phyloP scores from a whole-genome alignment of 768 basidiomycete genomes.

The Boletus sensibilis region DNA sequence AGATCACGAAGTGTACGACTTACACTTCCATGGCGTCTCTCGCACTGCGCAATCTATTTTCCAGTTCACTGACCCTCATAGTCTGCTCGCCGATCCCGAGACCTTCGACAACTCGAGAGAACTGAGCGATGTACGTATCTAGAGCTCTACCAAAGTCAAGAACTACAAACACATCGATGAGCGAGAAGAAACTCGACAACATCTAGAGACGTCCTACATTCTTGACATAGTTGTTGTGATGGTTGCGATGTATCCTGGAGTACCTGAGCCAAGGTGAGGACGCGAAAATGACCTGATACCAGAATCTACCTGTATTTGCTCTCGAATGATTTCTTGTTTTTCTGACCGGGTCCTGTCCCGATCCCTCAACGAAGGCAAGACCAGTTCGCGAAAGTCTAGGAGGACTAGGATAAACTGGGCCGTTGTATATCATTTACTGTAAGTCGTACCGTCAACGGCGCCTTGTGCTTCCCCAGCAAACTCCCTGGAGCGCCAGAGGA shows the following conservation, averaged over 20 bases:
- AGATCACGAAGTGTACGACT: not conserved
- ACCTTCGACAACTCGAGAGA: conserved; percentile 12
- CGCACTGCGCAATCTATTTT: not conserved
- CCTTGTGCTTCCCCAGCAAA: conserved; percentile 21
- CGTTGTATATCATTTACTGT: fast-evolving
- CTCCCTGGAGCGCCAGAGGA: conserved; percentile 22
- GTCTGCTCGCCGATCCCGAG: conserved; percentile 4
- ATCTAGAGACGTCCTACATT: conserved; percentile 6
- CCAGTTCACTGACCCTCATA: conserved; percentile 3
- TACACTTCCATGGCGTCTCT: conserved; percentile 18
- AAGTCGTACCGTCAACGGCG: conserved; percentile 14
- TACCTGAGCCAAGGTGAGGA: conserved; percentile 9
- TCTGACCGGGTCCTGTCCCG: not conserved
- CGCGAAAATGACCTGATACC: not conserved
- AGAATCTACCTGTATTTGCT: conserved; percentile 13
- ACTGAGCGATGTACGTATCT: conserved; percentile 14
- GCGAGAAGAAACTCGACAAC: not conserved
- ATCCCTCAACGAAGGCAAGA: conserved; percentile 17
- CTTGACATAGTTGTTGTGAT: conserved; percentile 20
- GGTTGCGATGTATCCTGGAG: conserved; percentile 18
- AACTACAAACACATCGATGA: conserved; percentile 3
- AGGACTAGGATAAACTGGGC: not conserved
- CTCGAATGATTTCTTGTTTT: conserved; percentile 17
- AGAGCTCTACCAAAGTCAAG: conserved; percentile 15
- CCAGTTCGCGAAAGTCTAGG: conserved; percentile 18